A percentile compares a stretch with the other conserved stretches of the same genome.
Evolutionary conservation across 495 filamentous ascomycete genomes (phyloP).

Genomic region (Penicillium odoratum): DNA sequence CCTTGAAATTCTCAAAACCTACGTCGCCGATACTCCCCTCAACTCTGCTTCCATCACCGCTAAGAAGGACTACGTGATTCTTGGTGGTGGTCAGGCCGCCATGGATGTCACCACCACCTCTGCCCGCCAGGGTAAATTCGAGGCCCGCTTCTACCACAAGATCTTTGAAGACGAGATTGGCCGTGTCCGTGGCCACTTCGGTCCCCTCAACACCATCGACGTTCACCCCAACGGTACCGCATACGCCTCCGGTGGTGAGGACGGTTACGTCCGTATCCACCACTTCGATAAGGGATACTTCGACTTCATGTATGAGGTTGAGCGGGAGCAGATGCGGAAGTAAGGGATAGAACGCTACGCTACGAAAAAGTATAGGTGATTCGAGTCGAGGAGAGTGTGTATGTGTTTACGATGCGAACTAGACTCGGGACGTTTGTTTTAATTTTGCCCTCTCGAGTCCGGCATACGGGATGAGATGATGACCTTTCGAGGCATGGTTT

Average conservation of each 20-base stretch:
- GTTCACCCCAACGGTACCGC: slow-evolving; percentile 86
- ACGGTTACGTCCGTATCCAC: slow-evolving; percentile 97
- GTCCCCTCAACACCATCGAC: slow-evolving; percentile 86
- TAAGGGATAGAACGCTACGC: slow-evolving; percentile 21
- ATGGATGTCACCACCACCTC: slow-evolving; percentile 99
- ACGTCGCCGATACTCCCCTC: slow-evolving; percentile 88
- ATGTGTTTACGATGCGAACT: slow-evolving; percentile 48
- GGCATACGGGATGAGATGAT: slow-evolving; percentile 38
- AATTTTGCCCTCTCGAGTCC: slow-evolving; percentile 20
- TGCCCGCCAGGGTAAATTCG: slow-evolving; percentile 94
- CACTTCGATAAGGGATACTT: slow-evolving; percentile 98
- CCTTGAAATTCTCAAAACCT: slow-evolving; percentile 91
- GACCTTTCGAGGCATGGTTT: slow-evolving; percentile 41
- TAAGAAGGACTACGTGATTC: slow-evolving; percentile 94
- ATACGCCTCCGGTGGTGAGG: slow-evolving; percentile 93
- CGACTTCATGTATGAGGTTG: slow-evolving; percentile 98
- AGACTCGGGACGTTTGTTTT: slow-evolving; percentile 23
- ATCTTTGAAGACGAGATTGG: slow-evolving; percentile 99
- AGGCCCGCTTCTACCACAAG: slow-evolving; percentile 98
- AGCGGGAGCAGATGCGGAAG: slow-evolving; percentile 62
- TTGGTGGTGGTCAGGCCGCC: slow-evolving; percentile 95
- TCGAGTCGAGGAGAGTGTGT: slow-evolving; percentile 34
- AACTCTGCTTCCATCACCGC: slow-evolving; percentile 92
- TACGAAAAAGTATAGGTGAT: slow-evolving; percentile 14
- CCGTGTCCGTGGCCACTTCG: slow-evolving; percentile 94